Base-by-base conservation (phyloP, 352 stramenopile genomes). In the Phytophthora colocasiae region DNA sequence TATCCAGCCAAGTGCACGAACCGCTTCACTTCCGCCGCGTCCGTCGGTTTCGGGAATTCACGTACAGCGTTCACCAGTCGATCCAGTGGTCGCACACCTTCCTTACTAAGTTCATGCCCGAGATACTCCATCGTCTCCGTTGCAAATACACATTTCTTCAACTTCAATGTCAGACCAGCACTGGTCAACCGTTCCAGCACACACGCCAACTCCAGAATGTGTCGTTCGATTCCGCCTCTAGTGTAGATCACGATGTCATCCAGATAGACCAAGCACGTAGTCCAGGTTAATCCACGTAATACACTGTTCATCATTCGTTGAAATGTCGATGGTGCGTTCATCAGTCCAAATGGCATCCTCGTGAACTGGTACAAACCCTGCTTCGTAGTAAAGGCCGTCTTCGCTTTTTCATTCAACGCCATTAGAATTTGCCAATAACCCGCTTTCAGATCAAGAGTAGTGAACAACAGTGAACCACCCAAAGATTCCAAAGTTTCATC, bases 101-200 rank as follows among this genome's bases (percentile, higher is more conserved):
- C 10, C 1, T 4, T 11, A 9, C 44, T 51, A 2, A 51, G 27
- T 9, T 51, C 22, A 10, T 51, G 44, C 1, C 44, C 24, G 4
- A 51, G 19, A 15, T 51, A 51, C 26, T 51, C 26, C 24, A 51
- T 51, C 10, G 0, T 14, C 2, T 4, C 8, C 24, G 44, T 19
- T 14, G 44, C 26, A 24, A 51, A 51, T 11, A 22, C 19, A 6
- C 44, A 51, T 27, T 51, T 38, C 44, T 51, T 51, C 10, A 51
- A 12, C 10, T 51, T 51, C 10, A 51, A 22, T 6, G 44, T 51
- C 1, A 51, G 12, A 1, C 26, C 44, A 12, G 44, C 44, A 9
- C 11, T 15, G 11, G 44, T 1, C 0, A 51, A 12, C 4, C 44
- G 24, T 10, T 38, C 26, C 0, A 51, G 14, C 3, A 51, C 44